Evolutionary conservation across 2,329 filamentous ascomycete species (phyloP), one percentile per base, ranked within the genome.

Genomic region (Truncatella angustata): DNA sequence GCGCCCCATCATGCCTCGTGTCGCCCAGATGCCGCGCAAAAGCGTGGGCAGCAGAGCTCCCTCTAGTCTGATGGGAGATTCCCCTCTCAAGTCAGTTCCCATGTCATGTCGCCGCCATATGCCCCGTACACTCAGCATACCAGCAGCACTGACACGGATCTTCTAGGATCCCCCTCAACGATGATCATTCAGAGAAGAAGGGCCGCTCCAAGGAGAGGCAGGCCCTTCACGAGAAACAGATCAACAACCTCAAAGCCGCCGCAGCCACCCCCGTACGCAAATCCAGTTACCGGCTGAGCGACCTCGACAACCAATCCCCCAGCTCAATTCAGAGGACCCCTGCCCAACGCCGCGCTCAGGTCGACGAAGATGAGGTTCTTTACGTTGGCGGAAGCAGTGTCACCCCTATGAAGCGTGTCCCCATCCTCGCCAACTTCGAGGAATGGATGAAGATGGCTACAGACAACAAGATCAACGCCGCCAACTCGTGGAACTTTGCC

Each of bases 391-490:
- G 89, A 28, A 84, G 79, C 57, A 90, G 88, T 34, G 88, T 96
- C 50, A 97, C 94, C 54, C 94, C 93, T 50, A 93, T 96, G 87
- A 96, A 96, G 79, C 88, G 92, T 55, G 90, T 96, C 24, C 94
- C 94, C 1, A 88, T 99, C 62, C 78, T 99, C 50, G 94, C 94
- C 65, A 99, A 99, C 72, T 99, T 97, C 63, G 94, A 99, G 70
- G 94, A 99, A 69, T 97, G 93, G 94, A 97, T 99, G 91, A 99
- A 97, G 79, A 96, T 99, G 91, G 94, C 94, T 2, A 97, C 94
- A 14, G 94, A 99, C 75, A 99, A 99, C 75, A 94, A 94, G 73
- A 99, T 99, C 78, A 99, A 97, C 68, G 93, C 94, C 45, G 85
- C 88, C 54, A 99, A 99, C 71, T 97, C 92, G 26, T 99, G 94